Base-by-base conservation (phyloP, 345 rosid genomes). In the Kandelia obovata region DNA sequence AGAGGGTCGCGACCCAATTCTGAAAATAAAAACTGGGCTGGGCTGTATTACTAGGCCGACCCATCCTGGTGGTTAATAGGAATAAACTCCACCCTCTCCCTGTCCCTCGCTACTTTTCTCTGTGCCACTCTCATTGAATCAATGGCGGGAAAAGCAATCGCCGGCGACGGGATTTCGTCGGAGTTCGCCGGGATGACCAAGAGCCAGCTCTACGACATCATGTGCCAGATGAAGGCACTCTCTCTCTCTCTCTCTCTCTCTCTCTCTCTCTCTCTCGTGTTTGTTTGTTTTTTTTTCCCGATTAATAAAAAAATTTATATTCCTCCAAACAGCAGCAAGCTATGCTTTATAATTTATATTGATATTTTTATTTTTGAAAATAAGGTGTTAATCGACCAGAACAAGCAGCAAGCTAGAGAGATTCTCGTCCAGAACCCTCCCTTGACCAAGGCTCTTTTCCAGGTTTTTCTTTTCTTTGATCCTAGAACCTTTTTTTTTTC, bases 401-500 rank as follows among this genome's bases (percentile, higher is more conserved):
- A 95, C 74, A 88, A 86, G 73, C 82, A 82, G 57, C 96, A 95
- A 77, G 99, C 99, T 37, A 89, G 90, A 55, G 84, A 89, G 53
- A 85, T 92, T 65, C 86, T 92, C 58, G 85, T 90, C 68, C 96
- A 86, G 71, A 95, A 92, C 73, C 96, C 97, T 75, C 81, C 64
- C 70, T 84, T 92, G 84, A 95, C 99, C 13, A 92, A 91, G 71
- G 96, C 96, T 67, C 92, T 92, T 77, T 90, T 92, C 75, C 97
- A 92, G 97, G 99, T 95, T 73, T 32, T 4, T 37, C 61, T 19
- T 21, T 56, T 17, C 21, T 69, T 53, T 43, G 0, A 43, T 43
- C 17, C 1, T 2, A 43, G 49, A 15, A 19, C 28, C n/a, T 46
- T 2, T 31, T 66, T 25, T 52, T 27, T 31, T 5, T 35, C 30